phyloP scores from a whole-genome alignment of 768 basidiomycete species.

The Favolaschia claudopus region DNA sequence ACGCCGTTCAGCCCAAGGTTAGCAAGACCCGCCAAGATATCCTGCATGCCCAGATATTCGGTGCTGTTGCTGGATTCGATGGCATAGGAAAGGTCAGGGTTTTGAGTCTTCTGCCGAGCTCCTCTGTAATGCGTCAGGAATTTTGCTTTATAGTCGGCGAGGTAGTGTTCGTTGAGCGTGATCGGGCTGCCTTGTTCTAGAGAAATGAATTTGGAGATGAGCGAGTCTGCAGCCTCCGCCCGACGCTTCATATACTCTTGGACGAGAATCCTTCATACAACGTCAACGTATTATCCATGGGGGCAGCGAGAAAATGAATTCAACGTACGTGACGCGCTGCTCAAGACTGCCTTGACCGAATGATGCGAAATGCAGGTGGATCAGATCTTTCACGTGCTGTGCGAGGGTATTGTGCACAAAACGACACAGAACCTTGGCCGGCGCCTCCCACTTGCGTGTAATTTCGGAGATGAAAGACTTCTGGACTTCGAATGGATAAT shows the following conservation, averaged over 20 bases:
- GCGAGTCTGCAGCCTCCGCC: constrained; percentile 44
- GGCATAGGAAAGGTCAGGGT: constrained; percentile 31
- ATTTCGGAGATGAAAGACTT: constrained; percentile 54
- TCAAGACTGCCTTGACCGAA: constrained; percentile 63
- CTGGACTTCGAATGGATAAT: constrained; percentile 71
- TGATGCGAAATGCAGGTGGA: constrained; percentile 55
- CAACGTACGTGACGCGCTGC: constrained; percentile 53
- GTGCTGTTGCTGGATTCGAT: constrained; percentile 27
- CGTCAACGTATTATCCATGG: constrained; percentile 25
- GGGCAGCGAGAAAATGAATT: neutral
- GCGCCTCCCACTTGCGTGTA: constrained; percentile 56
- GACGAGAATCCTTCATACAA: constrained; percentile 52
- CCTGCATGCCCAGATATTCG: constrained; percentile 35
- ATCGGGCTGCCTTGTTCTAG: constrained; percentile 54
- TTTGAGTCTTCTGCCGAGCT: constrained; percentile 42
- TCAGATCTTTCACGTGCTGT: constrained; percentile 49
- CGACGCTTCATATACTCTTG: constrained; percentile 58
- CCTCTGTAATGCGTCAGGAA: constrained; percentile 59
- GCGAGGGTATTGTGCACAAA: constrained; percentile 45
- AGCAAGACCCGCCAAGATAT: constrained; percentile 43
- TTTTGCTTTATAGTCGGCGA: constrained; percentile 52
- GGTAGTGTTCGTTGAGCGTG: constrained; percentile 59
- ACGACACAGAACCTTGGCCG: constrained; percentile 54
- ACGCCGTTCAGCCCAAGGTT: constrained; percentile 48
- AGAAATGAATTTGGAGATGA: constrained; percentile 55